A percentile compares a stretch with the other conserved stretches of the same genome.
phyloP scores from a whole-genome alignment of 768 basidiomycete genomes.

The Podaxis sp. region DNA sequence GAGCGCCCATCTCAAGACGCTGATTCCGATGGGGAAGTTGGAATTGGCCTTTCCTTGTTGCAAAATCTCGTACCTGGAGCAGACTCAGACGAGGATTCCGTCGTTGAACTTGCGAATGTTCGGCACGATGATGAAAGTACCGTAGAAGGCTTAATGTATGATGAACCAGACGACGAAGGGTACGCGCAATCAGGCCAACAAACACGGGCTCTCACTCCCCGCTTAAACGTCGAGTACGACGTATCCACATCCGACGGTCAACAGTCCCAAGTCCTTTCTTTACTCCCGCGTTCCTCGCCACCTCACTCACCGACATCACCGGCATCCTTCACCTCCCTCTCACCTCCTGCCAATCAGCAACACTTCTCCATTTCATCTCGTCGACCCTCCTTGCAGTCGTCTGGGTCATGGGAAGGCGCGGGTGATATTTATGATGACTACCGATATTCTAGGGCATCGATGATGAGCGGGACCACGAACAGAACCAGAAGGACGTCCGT shows the following conservation, averaged over 20 bases:
- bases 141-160: constrained; percentile 21
- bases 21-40: constrained; percentile 55
- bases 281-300: constrained; percentile 2
- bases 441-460: constrained; percentile 62
- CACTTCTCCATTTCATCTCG: constrained; percentile 12
- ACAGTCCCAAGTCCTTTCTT: not conserved
- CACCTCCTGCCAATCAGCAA: constrained; percentile 11
- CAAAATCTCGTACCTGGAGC: constrained; percentile 41
- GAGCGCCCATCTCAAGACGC: constrained; percentile 24
- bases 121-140: constrained; percentile 16
- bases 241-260: not conserved
- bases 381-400: constrained; percentile 25
- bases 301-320: constrained; percentile 10
- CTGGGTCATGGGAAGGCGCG: constrained; percentile 55
- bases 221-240: not conserved
- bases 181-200: not conserved
- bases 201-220: not conserved
- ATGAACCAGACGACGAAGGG: constrained; percentile 14
- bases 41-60: constrained; percentile 66
- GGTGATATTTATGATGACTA: constrained; percentile 80
- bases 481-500: not conserved
- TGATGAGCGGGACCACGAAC: constrained; percentile 28
- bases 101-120: constrained; percentile 8
- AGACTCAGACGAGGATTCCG: constrained; percentile 26
- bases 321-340: constrained; percentile 14